Base-by-base conservation (phyloP, 1,284 basidiomycete species). In the Irpex sp. region DNA sequence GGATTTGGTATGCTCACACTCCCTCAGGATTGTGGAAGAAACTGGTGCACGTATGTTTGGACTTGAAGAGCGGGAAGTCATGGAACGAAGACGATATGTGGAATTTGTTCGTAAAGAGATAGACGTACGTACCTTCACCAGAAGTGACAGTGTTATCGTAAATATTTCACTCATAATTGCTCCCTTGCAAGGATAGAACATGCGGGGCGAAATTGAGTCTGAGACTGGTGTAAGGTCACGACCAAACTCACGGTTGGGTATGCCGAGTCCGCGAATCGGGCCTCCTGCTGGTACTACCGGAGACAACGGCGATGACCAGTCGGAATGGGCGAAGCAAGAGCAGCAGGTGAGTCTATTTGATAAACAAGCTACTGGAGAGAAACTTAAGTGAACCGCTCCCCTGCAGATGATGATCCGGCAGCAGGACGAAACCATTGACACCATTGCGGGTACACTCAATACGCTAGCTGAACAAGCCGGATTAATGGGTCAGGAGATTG, bases 401-500 rank as follows among this genome's bases (percentile, higher is more conserved):
- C 11, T 44, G 60, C 66, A 96, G 91, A 85, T 94, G 73, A 86
- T 96, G 76, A 87, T 97, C 51, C 83, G 82, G 56, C 85, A 92
- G 70, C 95, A 97, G 80, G 95, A 97, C 72, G 83, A 86, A 57
- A 91, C 94, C 0, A 88, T 97, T 64, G 87, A 90, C 54, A 85
- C 89, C 0, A 96, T 97, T 70, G 85, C 90, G 0, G 93, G 94
- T 0, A 94, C 95, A 0, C 75, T 97, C 51, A 85, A 74, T 61
- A 94, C 88, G 1, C 78, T 97, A 11, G 87, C 90, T 0, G 88
- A 92, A 67, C 96, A 97, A 76, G 95, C 95, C 0, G 92, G 91
- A 4, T 78, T 97, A 51, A 97, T 97, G 85, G 95, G 95, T 0
- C 86, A 85, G 59, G 95, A 97, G 74, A 92, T 97, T 55, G 79